These are phyloP conservation scores for Favolaschia claudopus DNA, from an alignment of 768 basidiomycete species.

Conservation along the genomic window DNA sequence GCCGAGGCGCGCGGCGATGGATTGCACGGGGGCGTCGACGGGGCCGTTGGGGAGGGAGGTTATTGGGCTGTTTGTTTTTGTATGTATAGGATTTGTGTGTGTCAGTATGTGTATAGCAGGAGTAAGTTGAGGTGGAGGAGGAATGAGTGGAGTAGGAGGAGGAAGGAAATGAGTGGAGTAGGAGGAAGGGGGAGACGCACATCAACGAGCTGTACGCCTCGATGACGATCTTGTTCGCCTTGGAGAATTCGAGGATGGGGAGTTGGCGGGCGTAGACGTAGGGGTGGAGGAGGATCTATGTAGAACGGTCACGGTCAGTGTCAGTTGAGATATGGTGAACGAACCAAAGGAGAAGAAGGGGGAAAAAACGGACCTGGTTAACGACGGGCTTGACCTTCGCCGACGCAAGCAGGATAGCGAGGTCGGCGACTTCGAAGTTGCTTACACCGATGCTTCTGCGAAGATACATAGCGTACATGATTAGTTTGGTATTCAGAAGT, in stretches of 20 bases:
- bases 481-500: background rate
- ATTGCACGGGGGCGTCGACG: slow-evolving; percentile 63
- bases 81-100: too few relatives aligned
- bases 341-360: background rate
- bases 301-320: too few relatives aligned
- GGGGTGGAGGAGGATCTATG: slow-evolving; percentile 76
- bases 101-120: too few relatives aligned
- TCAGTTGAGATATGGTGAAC: background rate
- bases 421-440: slow-evolving; percentile 67
- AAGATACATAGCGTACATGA: background rate
- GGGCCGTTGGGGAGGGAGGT: slow-evolving; percentile 68
- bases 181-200: slow-evolving; percentile 42
- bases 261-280: slow-evolving; percentile 67
- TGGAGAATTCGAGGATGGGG: slow-evolving; percentile 64
- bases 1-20: slow-evolving; percentile 58
- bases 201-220: slow-evolving; percentile 77
- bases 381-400: slow-evolving; percentile 70
- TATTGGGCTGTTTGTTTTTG: slow-evolving; percentile 61
- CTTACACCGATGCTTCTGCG: slow-evolving; percentile 77
- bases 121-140: too few relatives aligned
- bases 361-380: slow-evolving; percentile 62
- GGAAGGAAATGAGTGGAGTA: background rate
- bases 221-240: slow-evolving; percentile 65
- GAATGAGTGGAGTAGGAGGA: too few relatives aligned
- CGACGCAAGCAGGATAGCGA: slow-evolving; percentile 60